phyloP scores from a whole-genome alignment of 164 flowering plant species.

The Kingdonia uniflora region DNA sequence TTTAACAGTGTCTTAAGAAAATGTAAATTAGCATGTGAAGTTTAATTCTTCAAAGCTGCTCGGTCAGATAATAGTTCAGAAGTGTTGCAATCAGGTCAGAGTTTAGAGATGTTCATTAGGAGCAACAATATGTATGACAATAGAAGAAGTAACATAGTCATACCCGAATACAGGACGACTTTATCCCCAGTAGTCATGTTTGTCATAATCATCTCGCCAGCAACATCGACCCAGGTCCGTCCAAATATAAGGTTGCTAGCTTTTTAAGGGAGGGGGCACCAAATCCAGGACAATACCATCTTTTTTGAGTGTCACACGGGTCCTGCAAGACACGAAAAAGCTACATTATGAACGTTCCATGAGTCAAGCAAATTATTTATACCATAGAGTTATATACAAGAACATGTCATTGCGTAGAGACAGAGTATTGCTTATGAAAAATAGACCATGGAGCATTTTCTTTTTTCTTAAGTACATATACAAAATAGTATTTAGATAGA shows the following conservation, averaged over 20 bases:
- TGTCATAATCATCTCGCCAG: conserved; percentile 76
- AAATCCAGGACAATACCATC: conserved; percentile 66
- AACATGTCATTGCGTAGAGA: too few species aligned
- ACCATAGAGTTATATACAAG: too few species aligned
- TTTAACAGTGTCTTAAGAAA: too few species aligned
- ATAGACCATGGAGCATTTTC: too few species aligned
- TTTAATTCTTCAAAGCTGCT: too few species aligned
- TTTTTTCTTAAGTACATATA: too few species aligned
- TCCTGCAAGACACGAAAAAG: conserved; percentile 26
- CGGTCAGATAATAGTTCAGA: too few species aligned
- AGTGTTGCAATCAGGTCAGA: background rate
- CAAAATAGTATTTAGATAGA: too few species aligned
- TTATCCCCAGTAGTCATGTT: conserved; percentile 79
- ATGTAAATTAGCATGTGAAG: too few species aligned
- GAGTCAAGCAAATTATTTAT: too few species aligned
- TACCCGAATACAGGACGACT: conserved; percentile 71
- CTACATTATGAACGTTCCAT: background rate
- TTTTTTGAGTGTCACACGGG: conserved; percentile 58
- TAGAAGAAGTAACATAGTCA: conserved; percentile 4
- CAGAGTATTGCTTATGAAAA: too few species aligned
- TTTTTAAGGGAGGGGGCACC: conserved; percentile 74
- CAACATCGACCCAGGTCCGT: conserved; percentile 73
- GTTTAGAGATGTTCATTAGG: background rate
- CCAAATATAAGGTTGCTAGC: conserved; percentile 74
- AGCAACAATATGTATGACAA: too few species aligned